Evolutionary conservation across 2,329 filamentous ascomycete genomes (phyloP).

Genomic region (Incumbomyces delicatus): DNA sequence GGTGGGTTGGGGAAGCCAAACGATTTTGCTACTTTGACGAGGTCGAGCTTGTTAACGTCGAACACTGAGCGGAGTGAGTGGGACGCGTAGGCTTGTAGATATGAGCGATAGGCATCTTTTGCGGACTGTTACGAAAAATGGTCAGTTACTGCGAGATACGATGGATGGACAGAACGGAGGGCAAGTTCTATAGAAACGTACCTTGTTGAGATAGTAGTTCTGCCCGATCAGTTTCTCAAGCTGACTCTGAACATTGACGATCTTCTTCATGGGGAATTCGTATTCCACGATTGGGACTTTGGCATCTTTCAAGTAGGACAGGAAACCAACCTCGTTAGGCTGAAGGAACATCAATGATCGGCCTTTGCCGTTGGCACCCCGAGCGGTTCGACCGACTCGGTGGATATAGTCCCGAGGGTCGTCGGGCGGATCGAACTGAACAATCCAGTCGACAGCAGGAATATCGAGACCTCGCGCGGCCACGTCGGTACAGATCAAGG

Average conservation of each 20-base stretch:
- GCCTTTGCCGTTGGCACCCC: constrained; percentile 73
- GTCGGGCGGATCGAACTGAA: constrained; percentile 91
- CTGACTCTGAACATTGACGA: constrained; percentile 81
- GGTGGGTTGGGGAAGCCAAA: constrained; percentile 74
- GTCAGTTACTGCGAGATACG: neutral
- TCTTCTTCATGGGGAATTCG: constrained; percentile 85
- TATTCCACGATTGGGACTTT: constrained; percentile 92
- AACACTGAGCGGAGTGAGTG: constrained; percentile 77
- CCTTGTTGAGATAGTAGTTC: constrained; percentile 96
- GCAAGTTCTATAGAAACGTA: no score
- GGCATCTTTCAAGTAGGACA: constrained; percentile 81
- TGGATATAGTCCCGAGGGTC: constrained; percentile 89
- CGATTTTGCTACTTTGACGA: constrained; percentile 73
- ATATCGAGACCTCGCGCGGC: constrained; percentile 93
- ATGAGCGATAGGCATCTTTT: constrained; percentile 71
- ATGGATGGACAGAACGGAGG: constrained; percentile 8
- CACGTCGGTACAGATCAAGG: constrained; percentile 91
- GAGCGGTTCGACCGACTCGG: constrained; percentile 86
- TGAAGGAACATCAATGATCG: constrained; percentile 88
- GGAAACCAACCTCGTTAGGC: constrained; percentile 83
- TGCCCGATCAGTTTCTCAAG: constrained; percentile 87
- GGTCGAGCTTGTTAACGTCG: constrained; percentile 70
- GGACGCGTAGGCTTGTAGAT: constrained; percentile 88
- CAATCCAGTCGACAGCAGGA: constrained; percentile 88
- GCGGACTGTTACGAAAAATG: constrained; percentile 41